These are phyloP conservation scores for Pythium sp. DNA, from an alignment of 352 stramenopile species.

Conservation along the genomic window DNA sequence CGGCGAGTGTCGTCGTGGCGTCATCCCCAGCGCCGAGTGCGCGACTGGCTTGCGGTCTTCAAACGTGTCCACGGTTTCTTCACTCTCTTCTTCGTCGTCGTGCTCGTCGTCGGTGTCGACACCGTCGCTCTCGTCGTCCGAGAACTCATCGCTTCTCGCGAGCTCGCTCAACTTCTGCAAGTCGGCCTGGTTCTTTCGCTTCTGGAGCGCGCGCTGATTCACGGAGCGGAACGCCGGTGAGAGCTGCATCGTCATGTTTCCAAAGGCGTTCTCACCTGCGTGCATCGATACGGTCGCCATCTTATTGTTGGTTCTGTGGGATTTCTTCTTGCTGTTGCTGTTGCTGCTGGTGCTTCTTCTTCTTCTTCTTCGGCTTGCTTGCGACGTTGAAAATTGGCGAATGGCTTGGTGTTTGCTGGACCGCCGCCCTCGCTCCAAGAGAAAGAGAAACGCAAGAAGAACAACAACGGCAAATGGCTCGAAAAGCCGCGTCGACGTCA, in stretches of 20 bases:
- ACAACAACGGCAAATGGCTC: conserved; percentile 10
- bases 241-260: conserved; percentile 42
- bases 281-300: conserved; percentile 70
- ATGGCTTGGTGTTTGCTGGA: background rate
- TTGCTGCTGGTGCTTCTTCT: background rate
- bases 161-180: conserved; percentile 68
- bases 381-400: conserved; percentile 8
- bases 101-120: conserved; percentile 54
- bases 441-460: conserved; percentile 10
- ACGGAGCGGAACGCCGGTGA: conserved; percentile 56
- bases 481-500: conserved; percentile 14
- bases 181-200: conserved; percentile 25
- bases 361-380: conserved; percentile 6
- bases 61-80: conserved; percentile 15
- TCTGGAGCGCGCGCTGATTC: conserved; percentile 42
- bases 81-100: conserved; percentile 26
- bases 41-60: conserved; percentile 6
- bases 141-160: conserved; percentile 77
- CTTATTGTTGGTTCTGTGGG: background rate
- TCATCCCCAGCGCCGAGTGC: conserved; percentile 14
- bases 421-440: background rate
- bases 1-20: conserved; percentile 14
- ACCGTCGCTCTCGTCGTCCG: conserved; percentile 77
- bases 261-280: conserved; percentile 39
- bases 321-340: background rate